Percentiles rank a stretch among this genome's conserved stretches.
Evolutionary conservation across 129 eudicot species (phyloP).

Genomic region (Tanacetum coccineum): DNA sequence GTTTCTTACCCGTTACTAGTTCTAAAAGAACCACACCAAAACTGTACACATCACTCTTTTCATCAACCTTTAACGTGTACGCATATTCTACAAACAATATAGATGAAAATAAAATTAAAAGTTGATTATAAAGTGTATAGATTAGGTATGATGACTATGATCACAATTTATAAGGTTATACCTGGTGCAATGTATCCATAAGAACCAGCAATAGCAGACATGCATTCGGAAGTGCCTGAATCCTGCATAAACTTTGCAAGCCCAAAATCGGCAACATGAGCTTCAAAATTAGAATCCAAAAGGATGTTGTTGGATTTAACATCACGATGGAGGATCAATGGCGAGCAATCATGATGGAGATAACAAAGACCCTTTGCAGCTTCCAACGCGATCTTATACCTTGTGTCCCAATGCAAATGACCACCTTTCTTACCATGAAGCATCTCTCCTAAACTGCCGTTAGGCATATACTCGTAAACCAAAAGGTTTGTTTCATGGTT

Average conservation of each 20-base stretch:
- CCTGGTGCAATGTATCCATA: slow-evolving; percentile 94
- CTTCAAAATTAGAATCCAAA: slow-evolving; percentile 64
- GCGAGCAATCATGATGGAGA: slow-evolving; percentile 87
- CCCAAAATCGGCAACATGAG: slow-evolving; percentile 93
- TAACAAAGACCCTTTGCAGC: slow-evolving; percentile 87
- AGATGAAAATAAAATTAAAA: not conserved
- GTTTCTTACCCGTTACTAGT: slow-evolving; percentile 69
- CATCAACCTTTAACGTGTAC: slow-evolving; percentile 85
- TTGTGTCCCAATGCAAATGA: slow-evolving; percentile 79
- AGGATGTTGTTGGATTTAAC: slow-evolving; percentile 83
- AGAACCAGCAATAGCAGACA: slow-evolving; percentile 96
- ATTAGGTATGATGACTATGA: too few relatives aligned
- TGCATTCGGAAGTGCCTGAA: slow-evolving; percentile 85
- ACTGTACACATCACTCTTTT: slow-evolving; percentile 91
- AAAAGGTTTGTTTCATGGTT: slow-evolving; percentile 78
- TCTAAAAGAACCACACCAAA: slow-evolving; percentile 84
- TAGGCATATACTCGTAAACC: slow-evolving; percentile 91
- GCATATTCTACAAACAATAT: slow-evolving; percentile 60
- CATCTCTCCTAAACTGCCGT: slow-evolving; percentile 84
- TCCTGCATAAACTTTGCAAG: slow-evolving; percentile 90
- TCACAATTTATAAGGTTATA: slow-evolving; percentile 11
- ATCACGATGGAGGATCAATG: slow-evolving; percentile 80
- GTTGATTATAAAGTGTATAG: not conserved
- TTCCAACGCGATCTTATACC: slow-evolving; percentile 75
- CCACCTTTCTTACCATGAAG: slow-evolving; percentile 91